Base-by-base conservation (phyloP, 176 grass and related monocot genomes). In the Urochloa ruziziensis region DNA sequence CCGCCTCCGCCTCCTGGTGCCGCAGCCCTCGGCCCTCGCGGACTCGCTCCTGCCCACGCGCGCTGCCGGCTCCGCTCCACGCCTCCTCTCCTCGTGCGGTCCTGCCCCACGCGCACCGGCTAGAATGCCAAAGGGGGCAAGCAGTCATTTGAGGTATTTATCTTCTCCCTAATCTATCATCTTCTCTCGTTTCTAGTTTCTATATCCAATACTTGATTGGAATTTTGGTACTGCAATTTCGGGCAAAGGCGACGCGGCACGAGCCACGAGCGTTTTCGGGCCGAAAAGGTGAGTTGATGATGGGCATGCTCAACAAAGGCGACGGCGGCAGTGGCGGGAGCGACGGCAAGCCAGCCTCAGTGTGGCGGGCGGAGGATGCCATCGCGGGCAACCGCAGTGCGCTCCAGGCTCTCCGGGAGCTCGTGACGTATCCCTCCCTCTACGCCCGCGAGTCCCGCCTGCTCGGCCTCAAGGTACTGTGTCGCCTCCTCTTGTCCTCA, bases 351-450 rank as follows among this genome's bases (percentile, higher is more conserved):
- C 9, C 6, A 23, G n/a, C 7, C 17, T 48, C 36, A 13, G 11
- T n/a, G 54, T 93, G 87, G 87, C 54, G 83, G 32, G 91, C 93
- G 16, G 96, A 98, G 83, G 62, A 88, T 33, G 89, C 53, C 42
- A 36, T 98, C 39, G 91, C 91, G 4, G 96, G 91, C 5, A 95
- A 92, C 79, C 48, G 53, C 7, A 80, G 13, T 70, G 89, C 87
- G 4, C 87, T 95, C 13, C 67, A 93, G 54, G 91, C 91, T 2
- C 91, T 98, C 46, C 80, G 91, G 78, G 93, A 98, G 86, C 91
- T 98, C 66, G 82, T 98, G 73, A 59, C 82, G 7, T 93, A 93
- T 17, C 96, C 93, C 43, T 85, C 86, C 46, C 67, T 91, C 60
- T 93, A 95, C 68, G 81, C 89, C 25, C 67, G 34, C 4, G 75